A percentile compares a stretch with the other conserved stretches of the same genome.
Evolutionary conservation across 805 yeast species (phyloP).

Genomic region (Isabelozyma gotoi): DNA sequence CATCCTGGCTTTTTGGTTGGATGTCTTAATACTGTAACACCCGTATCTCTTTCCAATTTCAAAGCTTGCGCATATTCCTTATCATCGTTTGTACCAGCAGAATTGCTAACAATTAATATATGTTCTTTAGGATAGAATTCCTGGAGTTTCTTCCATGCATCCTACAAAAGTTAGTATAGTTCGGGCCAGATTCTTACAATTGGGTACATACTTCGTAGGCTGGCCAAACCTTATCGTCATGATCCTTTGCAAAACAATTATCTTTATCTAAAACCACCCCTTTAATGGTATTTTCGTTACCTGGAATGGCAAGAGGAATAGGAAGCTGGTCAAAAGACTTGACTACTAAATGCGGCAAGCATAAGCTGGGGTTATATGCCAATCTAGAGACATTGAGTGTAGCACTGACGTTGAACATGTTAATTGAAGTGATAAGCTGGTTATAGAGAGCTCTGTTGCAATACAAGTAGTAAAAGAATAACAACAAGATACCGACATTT

Average conservation of each 20-base stretch:
- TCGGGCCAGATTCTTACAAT: not conserved
- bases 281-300: slow-evolving; percentile 43
- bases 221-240: slow-evolving; percentile 78
- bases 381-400: slow-evolving; percentile 66
- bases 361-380: slow-evolving; percentile 60
- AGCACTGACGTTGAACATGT: slow-evolving; percentile 68
- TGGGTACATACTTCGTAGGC: slow-evolving; percentile 48
- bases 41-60: slow-evolving; percentile 59
- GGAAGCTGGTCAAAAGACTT: slow-evolving; percentile 60
- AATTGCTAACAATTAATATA: slow-evolving; percentile 80
- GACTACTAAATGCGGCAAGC: slow-evolving; percentile 62
- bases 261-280: slow-evolving; percentile 92
- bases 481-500: too few relatives aligned
- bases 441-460: not conserved
- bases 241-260: slow-evolving; percentile 88
- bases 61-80: slow-evolving; percentile 56
- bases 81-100: slow-evolving; percentile 90
- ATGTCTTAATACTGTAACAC: slow-evolving; percentile 70
- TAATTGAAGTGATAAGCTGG: not conserved
- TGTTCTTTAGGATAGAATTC: slow-evolving; percentile 60
- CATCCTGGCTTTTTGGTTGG: slow-evolving; percentile 83
- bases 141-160: slow-evolving; percentile 54
- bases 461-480: not conserved
- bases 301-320: slow-evolving; percentile 47
- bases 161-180: slow-evolving; percentile 12